Evolutionary conservation across 140 eudicot species (phyloP), one percentile per base, ranked within the genome.

Genomic region (Senecio squalidus): DNA sequence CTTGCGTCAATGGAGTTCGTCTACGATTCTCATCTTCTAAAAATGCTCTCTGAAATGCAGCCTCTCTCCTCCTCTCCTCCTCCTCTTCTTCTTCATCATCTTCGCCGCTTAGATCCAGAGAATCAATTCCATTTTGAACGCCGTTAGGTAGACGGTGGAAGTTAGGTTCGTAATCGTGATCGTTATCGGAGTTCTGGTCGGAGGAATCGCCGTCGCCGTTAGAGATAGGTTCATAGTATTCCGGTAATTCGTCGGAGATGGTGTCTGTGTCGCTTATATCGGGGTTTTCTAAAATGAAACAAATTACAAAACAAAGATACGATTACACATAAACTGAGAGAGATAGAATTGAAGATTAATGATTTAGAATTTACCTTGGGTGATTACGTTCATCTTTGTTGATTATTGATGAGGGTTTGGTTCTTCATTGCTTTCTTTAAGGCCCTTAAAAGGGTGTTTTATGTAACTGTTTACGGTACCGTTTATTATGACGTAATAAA

Each of bases 11-110:
- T 11, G 95, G 97, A 50, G 97, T 92, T 43, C 80, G 69, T 24
- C 97, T 83, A 13, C 97, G 84, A 51, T 69, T 74, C 77, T 89
- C 97, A n/a, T 89, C 97, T 43, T 85, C 94, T 38, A 69, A 40
- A 53, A 85, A 76, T 3, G 97, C 97, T 55, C 84, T 73, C 71
- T 54, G 63, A 27, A 78, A 58, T 34, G 60, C 52, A 40, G 55
- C 86, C 56, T 58, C 81, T 49, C 62, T 62, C 62, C 20, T 75
- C 34, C 60, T 69, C 62, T 54, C 78, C 8, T 79, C 85, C 1
- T 82, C 89, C 2, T 77, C 41, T 27, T 60, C 21, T 6, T 54
- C 24, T 22, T 38, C 78, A 0, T 69, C 75, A 2, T 73, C 86
- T 9, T 76, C 94, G 62, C 70, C 74, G 73, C 69, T 82, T 69